Evolutionary conservation across 2,329 filamentous ascomycete species (phyloP).

Genomic region (Penicillium brasilianum): DNA sequence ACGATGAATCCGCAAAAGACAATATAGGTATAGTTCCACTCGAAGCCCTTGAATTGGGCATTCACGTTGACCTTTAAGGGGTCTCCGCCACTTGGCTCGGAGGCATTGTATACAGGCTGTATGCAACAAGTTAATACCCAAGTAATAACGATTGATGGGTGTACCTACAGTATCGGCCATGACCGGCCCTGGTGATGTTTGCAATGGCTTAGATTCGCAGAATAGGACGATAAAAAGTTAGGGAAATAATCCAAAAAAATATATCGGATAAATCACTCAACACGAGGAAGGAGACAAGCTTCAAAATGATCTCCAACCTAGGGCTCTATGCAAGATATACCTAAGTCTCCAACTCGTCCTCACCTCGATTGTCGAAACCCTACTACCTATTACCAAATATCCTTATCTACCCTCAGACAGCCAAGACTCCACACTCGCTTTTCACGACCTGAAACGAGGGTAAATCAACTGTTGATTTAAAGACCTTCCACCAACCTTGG

Average conservation of each 20-base stretch:
- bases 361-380: not conserved
- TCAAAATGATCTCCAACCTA: no score
- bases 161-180: constrained; percentile 20
- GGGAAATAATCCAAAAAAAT: not conserved
- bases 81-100: constrained; percentile 60
- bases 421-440: not conserved
- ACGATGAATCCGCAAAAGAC: constrained; percentile 64
- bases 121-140: not conserved
- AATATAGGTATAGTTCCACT: constrained; percentile 67
- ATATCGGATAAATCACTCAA: not conserved
- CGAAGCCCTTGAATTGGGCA: constrained; percentile 61
- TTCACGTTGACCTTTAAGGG: constrained; percentile 61
- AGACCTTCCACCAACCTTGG: no score
- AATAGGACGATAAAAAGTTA: not conserved
- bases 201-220: not conserved
- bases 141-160: not conserved
- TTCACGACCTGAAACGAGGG: not conserved
- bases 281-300: not conserved
- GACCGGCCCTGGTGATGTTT: not conserved
- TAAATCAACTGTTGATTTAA: not conserved
- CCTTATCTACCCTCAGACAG: constrained; percentile 6
- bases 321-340: not conserved
- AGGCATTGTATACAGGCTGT: constrained; percentile 43
- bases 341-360: not conserved
- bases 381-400: not conserved